Evolutionary conservation across 352 stramenopile species (phyloP), one percentile per base, ranked within the genome.

Genomic region (Phytophthora colocasiae): DNA sequence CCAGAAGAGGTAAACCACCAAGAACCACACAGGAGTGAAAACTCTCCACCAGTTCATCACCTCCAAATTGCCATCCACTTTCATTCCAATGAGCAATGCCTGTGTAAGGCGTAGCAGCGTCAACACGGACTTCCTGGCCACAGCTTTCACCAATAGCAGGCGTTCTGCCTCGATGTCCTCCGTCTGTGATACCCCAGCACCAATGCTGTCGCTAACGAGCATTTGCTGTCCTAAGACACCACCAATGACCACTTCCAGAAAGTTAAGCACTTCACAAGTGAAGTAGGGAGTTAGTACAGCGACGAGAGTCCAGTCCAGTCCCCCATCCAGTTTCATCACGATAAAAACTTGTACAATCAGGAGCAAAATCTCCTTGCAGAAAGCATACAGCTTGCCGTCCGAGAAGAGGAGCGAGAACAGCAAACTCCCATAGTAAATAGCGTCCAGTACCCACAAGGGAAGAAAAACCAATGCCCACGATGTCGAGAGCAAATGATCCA

Each of bases 261-360:
- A 69, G 51, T 78, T 83, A n/a, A 95, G 73, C 9, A 36, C 52
- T 29, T 92, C 86, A 47, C 77, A 91, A 5, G 83, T 63, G 52
- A 89, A 90, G 57, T 91, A 95, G 45, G 86, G 86, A 6, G 84
- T 71, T 44, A 95, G 63, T 36, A 93, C 78, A 27, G 77, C 62
- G 38, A 71, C 46, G n/a, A 93, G 69, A 34, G 59, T 81, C 84
- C 83, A 92, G 40, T 62, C 50, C 6, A 95, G 55, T 34, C 75
- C 71, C 61, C 67, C 61, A 69, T 95, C 86, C 45, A 93, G 63
- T 47, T 89, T 90, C 77, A 93, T 80, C n/a, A 76, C 81, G 26
- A 92, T 64, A 31, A 92, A 90, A 50, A 93, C 79, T 75, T 95
- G 87, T 32, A 89, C 68, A 34, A 77, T 66, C 47, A 93, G 59